Evolutionary conservation across 805 yeast species (phyloP), one percentile per base, ranked within the genome.

Genomic region (Kodamaea restingae): DNA sequence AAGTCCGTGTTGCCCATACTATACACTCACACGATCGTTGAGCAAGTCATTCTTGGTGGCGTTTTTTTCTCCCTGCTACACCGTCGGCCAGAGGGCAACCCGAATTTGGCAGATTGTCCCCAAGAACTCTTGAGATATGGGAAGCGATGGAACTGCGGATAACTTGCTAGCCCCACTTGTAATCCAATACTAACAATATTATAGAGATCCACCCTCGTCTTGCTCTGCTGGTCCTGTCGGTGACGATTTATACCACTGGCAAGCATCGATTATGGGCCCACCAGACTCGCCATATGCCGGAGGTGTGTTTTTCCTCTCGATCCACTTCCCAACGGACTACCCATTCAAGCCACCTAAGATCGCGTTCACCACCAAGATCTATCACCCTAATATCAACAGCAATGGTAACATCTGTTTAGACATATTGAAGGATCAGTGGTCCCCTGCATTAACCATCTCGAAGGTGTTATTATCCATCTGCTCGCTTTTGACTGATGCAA

Each of bases 181-280:
- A 14, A 26, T 17, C 9, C 9, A 12, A n/a, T 39, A 42, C 48
- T 42, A 45, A 54, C 59, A 43, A n/a, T 21, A 31, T 27, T 35
- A 4, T 54, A 88, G 96, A 75, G 98, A 91, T 64, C 98, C 98
- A 48, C 98, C 98, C 55, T 85, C 97, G 47, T 90, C 96, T 33
- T 93, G 98, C 70, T 88, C 97, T 17, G 98, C 98, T 8, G 98
- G 98, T 30, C 98, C 98, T 54, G 93, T 88, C 33, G 97, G 97
- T 35, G 98, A 93, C 55, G 98, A 91, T 65, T 73, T 91, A 60
- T 93, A 84, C 71, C 98, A 91, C 73, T 93, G 98, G 98, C 98
- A 93, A 71, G 98, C 98, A 30, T 90, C 98, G 32, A 93, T 93
- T 63, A 88, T 93, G 95, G 98, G 98, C 36, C 98, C 98, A 37